Evolutionary conservation across 768 basidiomycete species (phyloP), one percentile per base, ranked within the genome.

Genomic region (Tylopilus plumbeoviolaceoides): DNA sequence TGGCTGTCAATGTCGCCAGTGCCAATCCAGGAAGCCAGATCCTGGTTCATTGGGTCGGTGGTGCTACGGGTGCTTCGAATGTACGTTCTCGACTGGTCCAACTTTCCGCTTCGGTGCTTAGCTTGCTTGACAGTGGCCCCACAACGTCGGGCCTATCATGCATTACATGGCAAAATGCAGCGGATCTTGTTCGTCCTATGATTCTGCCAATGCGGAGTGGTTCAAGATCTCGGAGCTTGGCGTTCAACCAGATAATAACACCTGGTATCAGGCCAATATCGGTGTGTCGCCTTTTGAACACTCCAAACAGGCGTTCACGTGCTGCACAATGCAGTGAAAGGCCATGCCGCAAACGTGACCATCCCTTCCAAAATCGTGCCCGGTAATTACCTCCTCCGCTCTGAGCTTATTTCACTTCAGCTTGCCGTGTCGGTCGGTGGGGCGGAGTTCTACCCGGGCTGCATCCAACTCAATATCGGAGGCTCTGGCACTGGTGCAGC

Each of bases 401-500:
- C 89, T 66, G 89, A 91, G 52, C 79, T 91, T 64, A 83, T 91
- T 65, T 81, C 85, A 9, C 80, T 91, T 15, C 89, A 91, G 57
- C 74, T 81, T 33, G 89, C 75, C n/a, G 69, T 67, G 28, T 56
- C 64, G 2, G 7, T 53, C 6, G 82, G 83, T 6, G 86, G 86
- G 15, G 89, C 87, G 2, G 68, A 70, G 53, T 71, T 70, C 48
- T 70, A 70, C 42, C 66, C 63, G 0, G 69, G 49, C 3, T 70
- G 70, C 28, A 54, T 66, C 31, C 69, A 70, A 41, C 58, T 71
- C 27, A 60, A 27, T 35, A 56, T 70, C 5, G 64, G 66, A 10
- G 70, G 69, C 11, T 65, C 59, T 3, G 63, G 65, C 12, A 56
- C 51, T 47, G 60, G 61, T 15, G 44, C 45, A 2, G 21, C 69